Percentiles rank a stretch among this genome's conserved stretches.
phyloP scores from a whole-genome alignment of 2,329 filamentous ascomycete species.

The Apiospora koreana region DNA sequence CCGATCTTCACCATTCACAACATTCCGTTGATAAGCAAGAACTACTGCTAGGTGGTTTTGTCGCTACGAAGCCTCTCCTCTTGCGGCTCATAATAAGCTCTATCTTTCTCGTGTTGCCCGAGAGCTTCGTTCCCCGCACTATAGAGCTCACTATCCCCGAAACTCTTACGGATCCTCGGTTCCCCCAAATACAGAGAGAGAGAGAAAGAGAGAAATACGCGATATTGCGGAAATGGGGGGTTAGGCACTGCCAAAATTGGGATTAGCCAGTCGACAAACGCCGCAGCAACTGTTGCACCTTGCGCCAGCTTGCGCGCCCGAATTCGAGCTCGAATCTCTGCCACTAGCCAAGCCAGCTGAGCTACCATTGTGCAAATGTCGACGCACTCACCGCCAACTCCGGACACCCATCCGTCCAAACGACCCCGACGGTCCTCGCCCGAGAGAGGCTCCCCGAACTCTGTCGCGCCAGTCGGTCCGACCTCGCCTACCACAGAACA shows the following conservation, averaged over 20 bases:
- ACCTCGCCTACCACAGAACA: conserved; percentile 32
- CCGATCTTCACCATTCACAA: neutral
- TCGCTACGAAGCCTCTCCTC: neutral
- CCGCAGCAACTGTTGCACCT: neutral
- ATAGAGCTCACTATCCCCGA: neutral
- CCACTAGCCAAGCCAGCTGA: neutral
- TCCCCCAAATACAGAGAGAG: neutral
- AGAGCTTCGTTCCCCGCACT: neutral
- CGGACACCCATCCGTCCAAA: conserved; percentile 55
- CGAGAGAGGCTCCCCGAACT: conserved; percentile 44
- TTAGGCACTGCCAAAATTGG: neutral
- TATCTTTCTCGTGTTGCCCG: neutral
- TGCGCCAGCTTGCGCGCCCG: neutral
- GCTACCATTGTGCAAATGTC: conserved; percentile 37
- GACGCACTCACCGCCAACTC: conserved; percentile 49
- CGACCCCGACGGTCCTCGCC: conserved; percentile 58
- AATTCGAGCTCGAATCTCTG: neutral
- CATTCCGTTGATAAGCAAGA: neutral
- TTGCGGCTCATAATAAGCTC: neutral
- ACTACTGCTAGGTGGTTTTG: neutral
- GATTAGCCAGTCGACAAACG: conserved; percentile 1
- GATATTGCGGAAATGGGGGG: neutral
- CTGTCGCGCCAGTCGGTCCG: conserved; percentile 37
- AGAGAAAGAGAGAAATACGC: neutral
- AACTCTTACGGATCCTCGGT: neutral